phyloP scores from a whole-genome alignment of 176 grass and related monocot species.

The Oropetium thomaeum region DNA sequence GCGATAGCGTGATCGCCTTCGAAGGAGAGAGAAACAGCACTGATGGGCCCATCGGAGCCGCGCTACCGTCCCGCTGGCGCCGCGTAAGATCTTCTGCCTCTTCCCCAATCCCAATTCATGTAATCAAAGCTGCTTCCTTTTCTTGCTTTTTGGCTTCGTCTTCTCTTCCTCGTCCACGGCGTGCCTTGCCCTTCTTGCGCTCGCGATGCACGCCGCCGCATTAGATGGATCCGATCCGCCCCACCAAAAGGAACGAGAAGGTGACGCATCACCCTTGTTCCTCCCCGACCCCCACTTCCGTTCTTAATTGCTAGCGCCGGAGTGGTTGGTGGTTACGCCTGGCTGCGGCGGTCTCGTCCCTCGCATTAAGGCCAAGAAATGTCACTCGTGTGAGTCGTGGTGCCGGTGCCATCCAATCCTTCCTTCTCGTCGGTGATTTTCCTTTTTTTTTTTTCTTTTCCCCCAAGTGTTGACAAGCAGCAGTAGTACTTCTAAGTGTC shows the following conservation, averaged over 20 bases:
- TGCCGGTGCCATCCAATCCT: neutral
- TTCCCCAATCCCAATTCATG: neutral
- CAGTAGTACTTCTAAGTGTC: neutral
- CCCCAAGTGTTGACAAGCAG: neutral
- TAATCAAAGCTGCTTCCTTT: neutral
- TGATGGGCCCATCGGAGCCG: conserved; percentile 41
- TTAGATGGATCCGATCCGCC: neutral
- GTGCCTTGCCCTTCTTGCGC: neutral
- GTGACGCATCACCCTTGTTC: neutral
- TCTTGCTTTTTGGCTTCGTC: no score
- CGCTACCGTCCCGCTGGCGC: conserved; percentile 42
- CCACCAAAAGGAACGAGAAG: neutral
- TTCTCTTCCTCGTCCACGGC: neutral
- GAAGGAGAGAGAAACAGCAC: neutral
- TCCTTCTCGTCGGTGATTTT: neutral
- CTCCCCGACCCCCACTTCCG: neutral
- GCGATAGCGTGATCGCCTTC: neutral
- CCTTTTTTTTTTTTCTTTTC: no score
- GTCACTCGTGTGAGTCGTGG: neutral
- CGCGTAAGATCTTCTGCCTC: conserved; percentile 38
- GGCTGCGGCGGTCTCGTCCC: neutral
- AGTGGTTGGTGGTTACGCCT: conserved; percentile 38
- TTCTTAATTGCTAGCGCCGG: conserved; percentile 27
- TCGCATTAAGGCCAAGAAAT: conserved; percentile 1
- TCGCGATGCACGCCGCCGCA: neutral